Base-by-base conservation (phyloP, 2,329 filamentous ascomycete species). In the Xylaria sp. region DNA sequence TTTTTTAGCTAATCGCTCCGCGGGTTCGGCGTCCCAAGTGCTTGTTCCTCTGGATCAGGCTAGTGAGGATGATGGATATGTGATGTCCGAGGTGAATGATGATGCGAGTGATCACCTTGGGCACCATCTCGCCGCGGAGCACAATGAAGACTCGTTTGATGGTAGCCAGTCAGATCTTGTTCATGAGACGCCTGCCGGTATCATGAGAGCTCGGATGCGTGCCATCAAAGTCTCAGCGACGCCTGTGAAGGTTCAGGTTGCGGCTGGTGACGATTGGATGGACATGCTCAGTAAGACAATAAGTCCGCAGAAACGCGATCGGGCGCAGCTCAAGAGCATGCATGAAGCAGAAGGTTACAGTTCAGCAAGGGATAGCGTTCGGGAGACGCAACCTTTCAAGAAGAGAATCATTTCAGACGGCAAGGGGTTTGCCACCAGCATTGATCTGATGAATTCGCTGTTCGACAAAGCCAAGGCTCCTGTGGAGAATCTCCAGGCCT, bases 1-100 rank as follows among this genome's bases (percentile, higher is more conserved):
- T 92, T 93, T 94, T 93, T 92, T 92, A 90, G 90, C 87, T 84
- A 83, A 87, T 80, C 87, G 89, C 87, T 92, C 89, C 86, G 88
- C 87, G 86, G 89, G 88, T 89, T 89, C 87, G 76, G 80, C 82
- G 78, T 85, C 82, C 76, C 82, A 81, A 69, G 79, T 82, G 66
- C 77, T 82, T 74, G 78, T 83, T 74, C 76, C 79, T 76, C 76
- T 84, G 65, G 82, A 85, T 68, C 86, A 88, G 72, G 84, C 87
- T 74, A 81, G 84, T 68, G 83, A 86, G 76, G 89, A 87, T 74
- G 82, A 87, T 72, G 89, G 89, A 84, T 91, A 91, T 83, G 89
- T 87, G 74, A 84, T 83, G 80, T 83, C 79, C 73, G 83, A 85
- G 74, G 83, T 85, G 70, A 83, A 87, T 78, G 85, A 86, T 72